These are phyloP conservation scores for Mycothermus thermophilus DNA, from an alignment of 495 filamentous ascomycete species.

Conservation along the genomic window DNA sequence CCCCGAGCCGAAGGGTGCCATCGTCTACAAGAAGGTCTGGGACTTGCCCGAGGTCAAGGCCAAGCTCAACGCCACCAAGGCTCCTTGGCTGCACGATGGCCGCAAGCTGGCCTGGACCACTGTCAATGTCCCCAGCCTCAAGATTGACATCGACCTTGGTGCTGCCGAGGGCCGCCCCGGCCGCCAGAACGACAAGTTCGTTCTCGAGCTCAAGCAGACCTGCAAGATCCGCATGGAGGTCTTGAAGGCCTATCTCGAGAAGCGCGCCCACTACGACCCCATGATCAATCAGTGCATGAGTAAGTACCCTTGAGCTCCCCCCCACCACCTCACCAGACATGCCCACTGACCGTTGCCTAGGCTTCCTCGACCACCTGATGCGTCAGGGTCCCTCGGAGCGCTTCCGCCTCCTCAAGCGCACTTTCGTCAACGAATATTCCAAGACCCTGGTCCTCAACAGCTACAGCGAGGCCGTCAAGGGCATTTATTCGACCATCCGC, in stretches of 20 bases:
- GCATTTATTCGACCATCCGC: conserved; percentile 69
- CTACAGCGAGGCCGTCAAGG: conserved; percentile 63
- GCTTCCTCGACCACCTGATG: conserved; percentile 76
- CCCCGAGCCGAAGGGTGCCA: conserved; percentile 43
- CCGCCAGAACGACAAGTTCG: conserved; percentile 34
- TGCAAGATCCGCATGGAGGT: conserved; percentile 47
- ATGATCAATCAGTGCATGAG: conserved; percentile 65
- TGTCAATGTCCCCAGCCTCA: conserved; percentile 27
- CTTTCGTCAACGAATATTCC: conserved; percentile 49
- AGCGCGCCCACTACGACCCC: conserved; percentile 43
- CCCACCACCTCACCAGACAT: background rate
- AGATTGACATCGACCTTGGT: conserved; percentile 52
- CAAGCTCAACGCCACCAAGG: conserved; percentile 27
- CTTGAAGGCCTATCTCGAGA: conserved; percentile 50
- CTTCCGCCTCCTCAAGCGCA: conserved; percentile 57
- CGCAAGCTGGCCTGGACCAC: conserved; percentile 61
- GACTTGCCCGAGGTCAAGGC: conserved; percentile 41
- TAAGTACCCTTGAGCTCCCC: background rate
- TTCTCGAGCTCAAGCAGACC: conserved; percentile 44
- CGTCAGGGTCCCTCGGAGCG: conserved; percentile 56
- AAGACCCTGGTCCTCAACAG: conserved; percentile 5
- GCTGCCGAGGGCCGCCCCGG: conserved; percentile 33
- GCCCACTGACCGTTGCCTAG: conserved; percentile 6
- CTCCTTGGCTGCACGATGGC: conserved; percentile 61
- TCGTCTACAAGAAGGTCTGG: conserved; percentile 61